phyloP scores from a whole-genome alignment of 805 yeast genomes.

The Sugiyamaella chiloensis region DNA sequence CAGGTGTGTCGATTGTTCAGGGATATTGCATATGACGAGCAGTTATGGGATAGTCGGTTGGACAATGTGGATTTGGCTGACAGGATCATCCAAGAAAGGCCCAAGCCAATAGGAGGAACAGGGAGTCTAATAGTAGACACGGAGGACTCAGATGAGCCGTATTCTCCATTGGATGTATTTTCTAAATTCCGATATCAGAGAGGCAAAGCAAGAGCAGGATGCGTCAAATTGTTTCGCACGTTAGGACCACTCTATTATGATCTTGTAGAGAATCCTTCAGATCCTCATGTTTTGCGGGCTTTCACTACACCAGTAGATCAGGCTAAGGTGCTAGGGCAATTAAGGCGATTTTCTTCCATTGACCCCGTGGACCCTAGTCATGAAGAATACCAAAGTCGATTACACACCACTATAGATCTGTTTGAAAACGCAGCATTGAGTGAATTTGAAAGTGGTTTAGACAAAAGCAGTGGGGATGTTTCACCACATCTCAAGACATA shows the following conservation, averaged over 20 bases:
- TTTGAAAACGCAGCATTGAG: constrained; percentile 68
- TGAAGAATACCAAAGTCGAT: constrained; percentile 37
- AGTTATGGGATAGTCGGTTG: constrained; percentile 18
- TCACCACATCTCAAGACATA: constrained; percentile 31
- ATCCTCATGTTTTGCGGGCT: constrained; percentile 45
- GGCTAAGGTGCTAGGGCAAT: constrained; percentile 43
- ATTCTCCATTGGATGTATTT: constrained; percentile 17
- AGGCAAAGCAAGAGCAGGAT: constrained; percentile 20
- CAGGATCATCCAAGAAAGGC: neutral
- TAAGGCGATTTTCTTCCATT: constrained; percentile 40
- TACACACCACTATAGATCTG: constrained; percentile 58
- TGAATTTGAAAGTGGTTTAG: constrained; percentile 62
- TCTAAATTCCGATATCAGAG: constrained; percentile 14
- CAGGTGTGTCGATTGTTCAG: constrained; percentile 40
- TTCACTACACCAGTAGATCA: constrained; percentile 52
- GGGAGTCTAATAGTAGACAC: neutral
- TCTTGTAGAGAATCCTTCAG: constrained; percentile 39
- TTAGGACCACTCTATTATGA: constrained; percentile 48
- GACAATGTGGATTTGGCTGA: constrained; percentile 11
- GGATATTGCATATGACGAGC: constrained; percentile 39
- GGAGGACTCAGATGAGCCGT: neutral
- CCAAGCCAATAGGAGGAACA: neutral
- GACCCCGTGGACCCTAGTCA: constrained; percentile 33
- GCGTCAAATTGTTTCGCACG: constrained; percentile 34
- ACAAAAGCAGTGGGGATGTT: constrained; percentile 41